A percentile compares a stretch with the other conserved stretches of the same genome.
Evolutionary conservation across 1,284 basidiomycete species (phyloP).

Genomic region (Gomphus sp.): DNA sequence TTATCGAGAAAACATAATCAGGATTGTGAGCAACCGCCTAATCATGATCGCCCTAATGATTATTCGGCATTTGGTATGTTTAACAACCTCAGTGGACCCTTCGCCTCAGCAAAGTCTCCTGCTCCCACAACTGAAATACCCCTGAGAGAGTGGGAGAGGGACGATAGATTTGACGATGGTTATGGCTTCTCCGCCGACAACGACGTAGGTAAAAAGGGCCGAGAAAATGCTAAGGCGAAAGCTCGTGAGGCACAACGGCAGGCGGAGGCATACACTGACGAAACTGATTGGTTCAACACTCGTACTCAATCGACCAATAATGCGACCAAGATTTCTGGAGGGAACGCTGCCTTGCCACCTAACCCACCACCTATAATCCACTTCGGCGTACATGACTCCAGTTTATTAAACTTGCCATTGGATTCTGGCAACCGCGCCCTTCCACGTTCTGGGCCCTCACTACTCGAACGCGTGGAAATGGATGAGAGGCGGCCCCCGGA

Average conservation of each 20-base stretch:
- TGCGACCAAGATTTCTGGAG: background rate
- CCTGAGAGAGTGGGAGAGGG: slow-evolving; percentile 28
- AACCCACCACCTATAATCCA: background rate
- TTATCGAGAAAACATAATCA: slow-evolving; percentile 20
- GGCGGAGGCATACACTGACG: slow-evolving; percentile 39
- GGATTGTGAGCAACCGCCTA: slow-evolving; percentile 62
- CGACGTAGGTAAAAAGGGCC: slow-evolving; percentile 56
- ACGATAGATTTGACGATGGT: slow-evolving; percentile 25
- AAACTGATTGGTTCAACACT: slow-evolving; percentile 52
- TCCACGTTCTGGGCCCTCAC: background rate
- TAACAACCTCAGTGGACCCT: slow-evolving; percentile 68
- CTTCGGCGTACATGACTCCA: background rate
- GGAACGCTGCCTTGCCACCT: background rate
- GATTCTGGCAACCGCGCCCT: background rate
- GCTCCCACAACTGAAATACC: slow-evolving; percentile 18
- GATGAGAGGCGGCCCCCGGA: background rate
- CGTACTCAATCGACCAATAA: background rate
- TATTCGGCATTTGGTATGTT: slow-evolving; percentile 69
- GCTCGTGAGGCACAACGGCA: slow-evolving; percentile 44
- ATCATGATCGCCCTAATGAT: slow-evolving; percentile 41
- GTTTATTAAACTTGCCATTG: background rate
- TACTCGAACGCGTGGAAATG: slow-evolving; percentile 1
- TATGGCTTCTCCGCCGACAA: slow-evolving; percentile 39
- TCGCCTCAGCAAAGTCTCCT: slow-evolving; percentile 28
- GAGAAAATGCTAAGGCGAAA: slow-evolving; percentile 40